A percentile compares a stretch with the other conserved stretches of the same genome.
These are phyloP conservation scores for Aciculosporium take DNA, from an alignment of 2,329 filamentous ascomycete genomes.

Conservation along the genomic window DNA sequence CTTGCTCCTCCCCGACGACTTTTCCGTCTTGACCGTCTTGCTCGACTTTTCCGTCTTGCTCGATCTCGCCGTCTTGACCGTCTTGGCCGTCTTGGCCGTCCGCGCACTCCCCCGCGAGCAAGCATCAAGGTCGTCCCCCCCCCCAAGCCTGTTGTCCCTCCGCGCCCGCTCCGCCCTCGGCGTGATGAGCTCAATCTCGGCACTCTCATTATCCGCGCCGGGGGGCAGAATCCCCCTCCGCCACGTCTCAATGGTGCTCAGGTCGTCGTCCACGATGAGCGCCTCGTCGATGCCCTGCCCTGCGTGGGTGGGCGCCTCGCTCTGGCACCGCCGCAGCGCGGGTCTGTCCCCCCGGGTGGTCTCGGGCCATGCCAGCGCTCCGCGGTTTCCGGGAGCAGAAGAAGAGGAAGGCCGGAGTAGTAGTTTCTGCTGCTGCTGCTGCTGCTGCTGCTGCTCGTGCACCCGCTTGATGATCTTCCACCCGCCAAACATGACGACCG, in stretches of 20 bases:
- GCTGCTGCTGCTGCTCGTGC: conserved; percentile 28
- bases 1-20: conserved; percentile 4
- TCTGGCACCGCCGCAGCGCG: conserved; percentile 14
- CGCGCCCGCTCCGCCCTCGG: conserved; percentile 37
- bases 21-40: conserved; percentile 11
- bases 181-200: conserved; percentile 43
- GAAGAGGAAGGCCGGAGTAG: too few species aligned
- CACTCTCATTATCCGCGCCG: conserved; percentile 29
- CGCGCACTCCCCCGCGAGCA: conserved; percentile 19
- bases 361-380: conserved; percentile 16
- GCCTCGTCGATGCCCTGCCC: conserved; percentile 35
- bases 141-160: conserved; percentile 18
- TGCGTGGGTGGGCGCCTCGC: conserved; percentile 17
- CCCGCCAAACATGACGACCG: conserved; percentile 85
- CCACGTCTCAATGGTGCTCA: conserved; percentile 46
- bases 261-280: conserved; percentile 41
- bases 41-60: conserved; percentile 12
- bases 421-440: too few species aligned
- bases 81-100: conserved; percentile 15
- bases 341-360: conserved; percentile 12
- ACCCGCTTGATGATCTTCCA: conserved; percentile 96
- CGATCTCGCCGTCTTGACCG: conserved; percentile 11
- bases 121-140: conserved; percentile 25
- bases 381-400: too few species aligned
- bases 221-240: conserved; percentile 38